Conservation (phyloP, 345 rosid genomes). For the Hibiscus trionum region DNA sequence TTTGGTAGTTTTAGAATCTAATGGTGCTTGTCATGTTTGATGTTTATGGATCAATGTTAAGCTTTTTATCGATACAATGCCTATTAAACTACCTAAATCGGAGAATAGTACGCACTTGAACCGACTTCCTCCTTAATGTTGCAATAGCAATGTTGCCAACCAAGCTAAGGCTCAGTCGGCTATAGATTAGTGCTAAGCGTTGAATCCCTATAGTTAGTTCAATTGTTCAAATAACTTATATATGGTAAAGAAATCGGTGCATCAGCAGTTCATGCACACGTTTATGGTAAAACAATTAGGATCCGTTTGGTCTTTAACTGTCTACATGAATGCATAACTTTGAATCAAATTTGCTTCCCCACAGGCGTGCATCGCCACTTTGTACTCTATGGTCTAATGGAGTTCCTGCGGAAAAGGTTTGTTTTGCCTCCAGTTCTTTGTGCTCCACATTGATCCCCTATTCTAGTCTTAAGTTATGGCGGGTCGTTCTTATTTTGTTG, state of each 20-base stretch:
- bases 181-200: background rate
- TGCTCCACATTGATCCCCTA: background rate
- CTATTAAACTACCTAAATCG: no score
- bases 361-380: slow-evolving; percentile 95
- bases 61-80: background rate
- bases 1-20: background rate
- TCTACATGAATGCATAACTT: background rate
- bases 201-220: background rate
- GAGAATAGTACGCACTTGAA: no score
- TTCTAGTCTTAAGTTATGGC: background rate
- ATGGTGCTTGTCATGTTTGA: background rate
- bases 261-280: background rate
- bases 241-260: background rate
- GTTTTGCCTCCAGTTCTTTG: slow-evolving; percentile 4
- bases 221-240: background rate
- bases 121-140: no score
- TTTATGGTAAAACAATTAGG: background rate
- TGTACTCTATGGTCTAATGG: slow-evolving; percentile 90
- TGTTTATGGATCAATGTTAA: background rate
- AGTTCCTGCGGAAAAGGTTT: slow-evolving; percentile 80
- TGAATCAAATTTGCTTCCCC: slow-evolving; percentile 1
- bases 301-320: background rate
- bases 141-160: no score
- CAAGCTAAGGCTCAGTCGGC: no score
- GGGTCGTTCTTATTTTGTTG: background rate